These are phyloP conservation scores for Aspergillus fischeri DNA, from an alignment of 2,329 filamentous ascomycete genomes.

Conservation along the genomic window DNA sequence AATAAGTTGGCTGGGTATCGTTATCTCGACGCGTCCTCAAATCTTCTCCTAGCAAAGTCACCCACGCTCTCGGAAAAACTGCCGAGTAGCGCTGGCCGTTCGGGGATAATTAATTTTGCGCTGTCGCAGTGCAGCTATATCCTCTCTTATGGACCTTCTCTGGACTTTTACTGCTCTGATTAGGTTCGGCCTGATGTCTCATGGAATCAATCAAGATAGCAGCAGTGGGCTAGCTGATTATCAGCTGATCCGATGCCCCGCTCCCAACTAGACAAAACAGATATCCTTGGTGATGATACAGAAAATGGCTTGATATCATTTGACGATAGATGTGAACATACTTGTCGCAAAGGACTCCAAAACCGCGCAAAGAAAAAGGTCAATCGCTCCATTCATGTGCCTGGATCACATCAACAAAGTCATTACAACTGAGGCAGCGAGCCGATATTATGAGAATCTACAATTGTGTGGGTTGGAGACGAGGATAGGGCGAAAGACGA, in stretches of 20 bases:
- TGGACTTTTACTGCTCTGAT: not conserved
- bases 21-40: not conserved
- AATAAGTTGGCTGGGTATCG: not conserved
- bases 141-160: not conserved
- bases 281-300: not conserved
- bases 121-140: not conserved
- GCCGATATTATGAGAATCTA: conserved; percentile 21
- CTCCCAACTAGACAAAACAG: not conserved
- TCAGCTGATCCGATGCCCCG: not conserved
- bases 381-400: conserved; percentile 7
- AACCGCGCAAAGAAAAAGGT: not conserved
- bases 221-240: not conserved
- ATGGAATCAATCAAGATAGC: not conserved
- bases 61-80: not conserved
- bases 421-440: conserved; percentile 44
- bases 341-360: not conserved
- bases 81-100: not conserved
- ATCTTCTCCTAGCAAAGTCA: not conserved
- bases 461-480: conserved; percentile 4
- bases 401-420: conserved; percentile 45
- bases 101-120: not conserved
- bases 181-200: not conserved
- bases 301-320: not conserved
- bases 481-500: conserved; percentile 8
- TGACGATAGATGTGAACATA: not conserved